These are phyloP conservation scores for Aspergillus vadensis DNA, from an alignment of 2,329 filamentous ascomycete species.

Conservation along the genomic window DNA sequence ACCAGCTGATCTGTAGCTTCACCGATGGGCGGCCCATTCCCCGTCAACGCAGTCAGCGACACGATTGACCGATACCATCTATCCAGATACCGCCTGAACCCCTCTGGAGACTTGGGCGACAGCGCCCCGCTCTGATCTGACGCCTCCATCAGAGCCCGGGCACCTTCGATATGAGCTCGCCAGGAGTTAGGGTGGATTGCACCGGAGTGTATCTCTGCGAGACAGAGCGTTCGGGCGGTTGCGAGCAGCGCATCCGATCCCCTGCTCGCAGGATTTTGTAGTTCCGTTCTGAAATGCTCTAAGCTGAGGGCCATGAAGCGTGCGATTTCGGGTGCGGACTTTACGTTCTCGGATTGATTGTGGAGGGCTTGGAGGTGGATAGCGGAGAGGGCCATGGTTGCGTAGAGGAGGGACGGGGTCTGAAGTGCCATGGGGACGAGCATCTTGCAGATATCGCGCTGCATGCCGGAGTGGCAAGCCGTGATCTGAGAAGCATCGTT, in stretches of 20 bases:
- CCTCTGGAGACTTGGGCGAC: constrained; percentile 30
- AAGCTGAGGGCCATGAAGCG: constrained; percentile 45
- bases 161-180: constrained; percentile 48
- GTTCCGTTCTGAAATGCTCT: constrained; percentile 44
- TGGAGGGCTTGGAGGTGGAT: constrained; percentile 44
- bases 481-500: constrained; percentile 46
- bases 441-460: constrained; percentile 45
- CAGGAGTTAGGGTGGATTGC: constrained; percentile 44
- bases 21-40: constrained; percentile 40
- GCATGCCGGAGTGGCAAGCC: constrained; percentile 44
- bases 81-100: constrained; percentile 42
- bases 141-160: constrained; percentile 40
- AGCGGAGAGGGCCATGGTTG: constrained; percentile 47
- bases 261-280: constrained; percentile 36
- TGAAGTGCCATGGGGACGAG: constrained; percentile 49
- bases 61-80: constrained; percentile 48
- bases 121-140: constrained; percentile 22
- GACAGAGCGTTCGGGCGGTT: constrained; percentile 46
- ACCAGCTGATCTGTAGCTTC: constrained; percentile 23
- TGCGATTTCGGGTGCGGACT: constrained; percentile 41
- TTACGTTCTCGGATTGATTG: constrained; percentile 39
- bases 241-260: constrained; percentile 42
- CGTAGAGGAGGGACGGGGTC: constrained; percentile 46
- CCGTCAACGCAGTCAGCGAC: constrained; percentile 44
- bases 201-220: constrained; percentile 47